Percentiles rank a stretch among this genome's conserved stretches.
Conservation (phyloP, 768 basidiomycete species). For the Lentinula detonsa region DNA sequence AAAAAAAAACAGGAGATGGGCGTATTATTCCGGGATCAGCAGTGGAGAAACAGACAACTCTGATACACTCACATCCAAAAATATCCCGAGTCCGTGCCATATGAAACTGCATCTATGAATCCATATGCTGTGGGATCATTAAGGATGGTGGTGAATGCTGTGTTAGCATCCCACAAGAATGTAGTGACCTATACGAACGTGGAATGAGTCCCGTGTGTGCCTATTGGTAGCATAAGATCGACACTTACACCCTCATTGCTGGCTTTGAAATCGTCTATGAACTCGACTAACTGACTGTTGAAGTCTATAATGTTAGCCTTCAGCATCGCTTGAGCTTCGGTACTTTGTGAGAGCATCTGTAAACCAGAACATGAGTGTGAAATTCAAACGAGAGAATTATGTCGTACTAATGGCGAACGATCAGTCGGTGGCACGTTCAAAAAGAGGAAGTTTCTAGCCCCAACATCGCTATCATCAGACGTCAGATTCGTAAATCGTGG, state of each 20-base stretch:
- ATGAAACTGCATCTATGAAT: slow-evolving; percentile 46
- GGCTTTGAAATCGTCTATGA: slow-evolving; percentile 33
- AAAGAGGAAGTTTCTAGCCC: slow-evolving; percentile 52
- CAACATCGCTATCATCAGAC: slow-evolving; percentile 29
- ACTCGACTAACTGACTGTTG: slow-evolving; percentile 42
- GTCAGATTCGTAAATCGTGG: neutral
- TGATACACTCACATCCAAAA: slow-evolving; percentile 47
- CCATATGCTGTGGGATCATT: slow-evolving; percentile 44
- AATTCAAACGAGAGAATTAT: neutral
- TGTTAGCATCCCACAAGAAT: slow-evolving; percentile 44
- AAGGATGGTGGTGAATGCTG: slow-evolving; percentile 43
- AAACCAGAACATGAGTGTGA: neutral
- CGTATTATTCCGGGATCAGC: neutral
- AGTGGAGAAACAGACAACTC: neutral
- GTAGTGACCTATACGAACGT: slow-evolving; percentile 32
- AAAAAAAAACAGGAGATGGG: neutral
- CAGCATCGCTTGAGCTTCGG: slow-evolving; percentile 32
- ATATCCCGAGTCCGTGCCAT: slow-evolving; percentile 31
- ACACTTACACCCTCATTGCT: slow-evolving; percentile 39
- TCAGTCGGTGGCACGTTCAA: slow-evolving; percentile 39
- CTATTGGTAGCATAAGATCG: too few relatives aligned
- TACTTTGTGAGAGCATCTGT: slow-evolving; percentile 43
- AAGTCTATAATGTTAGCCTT: slow-evolving; percentile 43
- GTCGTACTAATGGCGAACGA: slow-evolving; percentile 33
- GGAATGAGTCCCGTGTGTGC: neutral